Evolutionary conservation across 2,329 filamentous ascomycete species (phyloP), one percentile per base, ranked within the genome.

Genomic region (Teratosphaeria pseudoeucalypti): DNA sequence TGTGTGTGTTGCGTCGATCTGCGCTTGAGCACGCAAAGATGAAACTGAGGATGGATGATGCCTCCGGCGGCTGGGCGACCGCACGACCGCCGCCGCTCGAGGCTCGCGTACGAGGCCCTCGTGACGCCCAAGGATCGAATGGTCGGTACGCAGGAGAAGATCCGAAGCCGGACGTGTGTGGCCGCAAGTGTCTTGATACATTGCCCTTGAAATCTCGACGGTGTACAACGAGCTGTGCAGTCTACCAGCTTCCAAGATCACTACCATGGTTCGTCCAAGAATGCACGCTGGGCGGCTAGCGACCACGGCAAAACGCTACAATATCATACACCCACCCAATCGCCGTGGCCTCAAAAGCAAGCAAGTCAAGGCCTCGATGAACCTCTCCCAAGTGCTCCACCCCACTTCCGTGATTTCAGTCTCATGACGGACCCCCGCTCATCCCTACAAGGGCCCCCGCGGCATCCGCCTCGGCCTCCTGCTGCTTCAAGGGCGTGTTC

Each of bases 361-460:
- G 37, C 34, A 39, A 39, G 34, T 39, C 34, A 39, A 39, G 34
- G 34, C 11, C 6, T 6, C 11, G 11, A 16, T 6, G 5, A 43
- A 6, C 37, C 12, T 43, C 12, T 14, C 37, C 23, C 37, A 2
- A 43, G 11, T 1, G 11, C 37, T 43, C 4, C 16, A 12, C 5
- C 43, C 16, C n/a, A 47, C 16, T 23, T 6, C 16, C 16, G 6
- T 10, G 6, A 6, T n/a, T 49, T 3, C 43, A 49, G 6, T 6
- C n/a, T 19, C 11, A 39, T 39, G 6, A 49, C 43, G n/a, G n/a
- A 19, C 58, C 61, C 11, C 62, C 60, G 37, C 63, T 63, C 62
- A 69, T 62, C 11, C 65, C 66, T 34, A 68, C 60, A 34, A 70
- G 54, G 6, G 67, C 66, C 11, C 67, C 67, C 6, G 65, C 67